Percentiles rank a stretch among this genome's conserved stretches.
Evolutionary conservation across 306 rosid species (phyloP).

Genomic region (Senna siamea): DNA sequence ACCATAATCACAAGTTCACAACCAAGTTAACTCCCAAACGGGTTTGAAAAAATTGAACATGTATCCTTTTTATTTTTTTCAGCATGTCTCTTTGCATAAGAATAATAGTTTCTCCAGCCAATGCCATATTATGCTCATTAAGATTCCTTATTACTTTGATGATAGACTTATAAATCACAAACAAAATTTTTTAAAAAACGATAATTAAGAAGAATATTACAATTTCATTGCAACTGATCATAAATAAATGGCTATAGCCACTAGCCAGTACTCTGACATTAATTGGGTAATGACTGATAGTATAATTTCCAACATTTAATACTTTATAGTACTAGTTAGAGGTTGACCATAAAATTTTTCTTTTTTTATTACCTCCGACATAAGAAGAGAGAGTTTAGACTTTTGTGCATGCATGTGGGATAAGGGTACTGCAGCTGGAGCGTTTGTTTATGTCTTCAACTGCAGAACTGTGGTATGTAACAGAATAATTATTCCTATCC

Average conservation of each 20-base stretch:
- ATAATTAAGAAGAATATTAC: not conserved
- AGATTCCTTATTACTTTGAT: too few relatives aligned
- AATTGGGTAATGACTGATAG: conserved; percentile 9
- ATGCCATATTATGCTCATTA: too few relatives aligned
- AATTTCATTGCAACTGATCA: not conserved
- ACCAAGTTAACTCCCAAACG: not conserved
- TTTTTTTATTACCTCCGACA: conserved; percentile 34
- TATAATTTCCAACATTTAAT: not conserved
- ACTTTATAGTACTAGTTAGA: not conserved
- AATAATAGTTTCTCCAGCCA: too few relatives aligned
- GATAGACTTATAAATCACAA: too few relatives aligned
- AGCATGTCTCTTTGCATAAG: not conserved
- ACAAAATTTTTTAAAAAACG: too few relatives aligned
- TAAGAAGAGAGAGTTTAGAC: conserved; percentile 41
- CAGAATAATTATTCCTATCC: conserved; percentile 48
- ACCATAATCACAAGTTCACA: not conserved
- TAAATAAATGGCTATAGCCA: not conserved
- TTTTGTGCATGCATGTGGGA: conserved; percentile 38
- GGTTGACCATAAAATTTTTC: not conserved
- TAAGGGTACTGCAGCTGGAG: conserved; percentile 39
- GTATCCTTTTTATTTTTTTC: not conserved
- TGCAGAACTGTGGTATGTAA: conserved; percentile 25
- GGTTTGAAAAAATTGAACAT: not conserved
- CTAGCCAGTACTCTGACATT: not conserved
- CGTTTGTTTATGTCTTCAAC: conserved; percentile 48